Percentiles rank a stretch among this genome's conserved stretches.
Evolutionary conservation across 768 basidiomycete genomes (phyloP).

Genomic region (Auricularia cornea): DNA sequence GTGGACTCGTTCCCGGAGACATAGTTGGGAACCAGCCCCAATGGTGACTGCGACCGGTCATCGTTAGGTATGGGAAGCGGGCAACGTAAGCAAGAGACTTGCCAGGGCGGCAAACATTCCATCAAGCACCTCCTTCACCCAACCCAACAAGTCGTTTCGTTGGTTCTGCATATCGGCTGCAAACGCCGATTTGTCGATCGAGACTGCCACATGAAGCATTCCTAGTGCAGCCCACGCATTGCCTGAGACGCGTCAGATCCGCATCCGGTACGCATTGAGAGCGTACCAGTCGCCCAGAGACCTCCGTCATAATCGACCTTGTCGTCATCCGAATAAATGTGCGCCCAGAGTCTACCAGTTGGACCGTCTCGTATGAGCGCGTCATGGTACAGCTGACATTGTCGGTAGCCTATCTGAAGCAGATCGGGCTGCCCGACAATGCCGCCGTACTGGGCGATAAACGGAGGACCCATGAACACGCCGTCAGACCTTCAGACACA

Average conservation of each 20-base stretch:
- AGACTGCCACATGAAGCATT: conserved; percentile 31
- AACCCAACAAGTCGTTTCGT: conserved; percentile 21
- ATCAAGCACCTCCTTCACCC: conserved; percentile 29
- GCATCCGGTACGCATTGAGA: background rate
- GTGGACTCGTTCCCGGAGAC: conserved; percentile 16
- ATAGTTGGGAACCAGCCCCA: conserved; percentile 31
- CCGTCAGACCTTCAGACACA: conserved; percentile 25
- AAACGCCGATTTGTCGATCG: conserved; percentile 26
- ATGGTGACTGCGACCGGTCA: conserved; percentile 18
- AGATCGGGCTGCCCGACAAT: conserved; percentile 27
- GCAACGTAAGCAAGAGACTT: too few relatives aligned
- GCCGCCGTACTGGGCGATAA: conserved; percentile 34
- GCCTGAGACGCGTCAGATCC: conserved; percentile 7
- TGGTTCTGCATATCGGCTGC: conserved; percentile 22
- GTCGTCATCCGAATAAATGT: conserved; percentile 24
- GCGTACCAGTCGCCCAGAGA: conserved; percentile 29
- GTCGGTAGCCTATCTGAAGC: conserved; percentile 31
- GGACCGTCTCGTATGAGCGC: conserved; percentile 22
- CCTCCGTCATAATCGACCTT: conserved; percentile 14
- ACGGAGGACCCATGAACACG: conserved; percentile 38
- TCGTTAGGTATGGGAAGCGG: too few relatives aligned
- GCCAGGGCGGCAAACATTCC: conserved; percentile 21
- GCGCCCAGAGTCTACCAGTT: conserved; percentile 29
- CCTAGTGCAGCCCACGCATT: conserved; percentile 37
- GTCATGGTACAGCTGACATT: conserved; percentile 34